These are phyloP conservation scores for Ligustrum vulgare DNA, from an alignment of 257 asterid genomes.

Conservation along the genomic window DNA sequence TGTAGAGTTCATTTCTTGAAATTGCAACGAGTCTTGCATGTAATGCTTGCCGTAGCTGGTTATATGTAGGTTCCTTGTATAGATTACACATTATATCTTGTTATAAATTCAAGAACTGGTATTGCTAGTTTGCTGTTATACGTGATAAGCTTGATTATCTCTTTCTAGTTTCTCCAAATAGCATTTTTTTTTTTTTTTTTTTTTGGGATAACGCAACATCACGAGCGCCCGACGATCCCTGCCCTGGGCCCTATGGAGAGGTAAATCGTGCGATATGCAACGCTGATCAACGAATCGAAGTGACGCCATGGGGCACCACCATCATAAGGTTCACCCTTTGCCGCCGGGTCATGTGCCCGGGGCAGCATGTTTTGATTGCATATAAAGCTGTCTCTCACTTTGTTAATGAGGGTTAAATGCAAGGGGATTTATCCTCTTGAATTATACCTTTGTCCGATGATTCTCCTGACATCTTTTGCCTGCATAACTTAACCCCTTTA, in stretches of 20 bases:
- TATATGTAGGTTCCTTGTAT: conserved; percentile 29
- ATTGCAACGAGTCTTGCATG: conserved; percentile 1
- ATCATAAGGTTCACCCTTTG: too few relatives aligned
- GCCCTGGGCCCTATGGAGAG: too few relatives aligned
- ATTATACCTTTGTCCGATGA: too few relatives aligned
- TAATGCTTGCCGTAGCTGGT: conserved; percentile 10
- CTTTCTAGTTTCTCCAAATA: neutral
- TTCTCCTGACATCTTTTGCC: neutral
- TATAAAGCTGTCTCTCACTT: neutral
- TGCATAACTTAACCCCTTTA: neutral
- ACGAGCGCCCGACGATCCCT: too few relatives aligned
- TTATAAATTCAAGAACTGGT: neutral
- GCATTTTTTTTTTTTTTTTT: neutral
- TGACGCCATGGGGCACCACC: too few relatives aligned
- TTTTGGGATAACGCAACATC: too few relatives aligned
- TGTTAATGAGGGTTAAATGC: neutral
- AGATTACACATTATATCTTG: conserved; percentile 21
- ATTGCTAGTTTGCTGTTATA: conserved; percentile 15
- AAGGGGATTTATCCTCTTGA: too few relatives aligned
- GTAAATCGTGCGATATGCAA: too few relatives aligned
- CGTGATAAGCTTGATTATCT: neutral
- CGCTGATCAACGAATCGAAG: too few relatives aligned
- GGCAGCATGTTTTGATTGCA: neutral
- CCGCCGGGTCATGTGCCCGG: too few relatives aligned
- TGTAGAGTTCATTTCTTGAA: conserved; percentile 22